Percentiles rank a stretch among this genome's conserved stretches.
Conservation (phyloP, 1,284 basidiomycete species). For the Earliella scabrosa region DNA sequence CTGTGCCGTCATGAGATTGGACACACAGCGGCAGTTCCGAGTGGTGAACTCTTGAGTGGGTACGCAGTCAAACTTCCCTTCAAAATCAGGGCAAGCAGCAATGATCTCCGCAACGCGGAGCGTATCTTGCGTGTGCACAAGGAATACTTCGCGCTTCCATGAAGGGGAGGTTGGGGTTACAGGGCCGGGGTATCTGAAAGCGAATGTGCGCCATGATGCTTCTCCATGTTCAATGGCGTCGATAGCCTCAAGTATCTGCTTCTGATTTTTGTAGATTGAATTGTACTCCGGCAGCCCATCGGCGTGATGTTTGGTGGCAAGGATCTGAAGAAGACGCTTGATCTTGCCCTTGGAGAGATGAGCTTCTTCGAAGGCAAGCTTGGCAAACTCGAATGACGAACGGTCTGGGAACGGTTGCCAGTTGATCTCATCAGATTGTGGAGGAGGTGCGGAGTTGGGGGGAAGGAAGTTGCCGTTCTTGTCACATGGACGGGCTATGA, state of each 20-base stretch:
- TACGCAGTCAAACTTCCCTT: too few species aligned
- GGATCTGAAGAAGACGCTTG: neutral
- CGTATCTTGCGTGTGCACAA: too few species aligned
- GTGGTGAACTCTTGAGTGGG: too few species aligned
- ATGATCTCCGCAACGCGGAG: too few species aligned
- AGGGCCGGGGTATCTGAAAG: too few species aligned
- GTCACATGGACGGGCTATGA: too few species aligned
- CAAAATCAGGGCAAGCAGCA: too few species aligned
- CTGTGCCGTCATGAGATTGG: too few species aligned
- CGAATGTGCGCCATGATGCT: too few species aligned
- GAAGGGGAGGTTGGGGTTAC: too few species aligned
- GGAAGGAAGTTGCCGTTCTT: neutral
- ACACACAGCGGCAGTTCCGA: too few species aligned
- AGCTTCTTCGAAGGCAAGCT: neutral
- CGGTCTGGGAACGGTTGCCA: neutral
- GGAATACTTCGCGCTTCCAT: too few species aligned
- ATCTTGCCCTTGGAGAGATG: neutral
- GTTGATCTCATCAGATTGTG: neutral
- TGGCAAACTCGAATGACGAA: neutral
- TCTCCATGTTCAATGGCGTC: neutral
- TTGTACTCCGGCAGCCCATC: neutral
- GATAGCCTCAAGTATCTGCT: neutral
- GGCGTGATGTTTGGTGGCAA: neutral
- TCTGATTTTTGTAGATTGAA: neutral
- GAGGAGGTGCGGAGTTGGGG: neutral